Base-by-base conservation (phyloP, 345 rosid genomes). In the Cardiospermum halicacabum region DNA sequence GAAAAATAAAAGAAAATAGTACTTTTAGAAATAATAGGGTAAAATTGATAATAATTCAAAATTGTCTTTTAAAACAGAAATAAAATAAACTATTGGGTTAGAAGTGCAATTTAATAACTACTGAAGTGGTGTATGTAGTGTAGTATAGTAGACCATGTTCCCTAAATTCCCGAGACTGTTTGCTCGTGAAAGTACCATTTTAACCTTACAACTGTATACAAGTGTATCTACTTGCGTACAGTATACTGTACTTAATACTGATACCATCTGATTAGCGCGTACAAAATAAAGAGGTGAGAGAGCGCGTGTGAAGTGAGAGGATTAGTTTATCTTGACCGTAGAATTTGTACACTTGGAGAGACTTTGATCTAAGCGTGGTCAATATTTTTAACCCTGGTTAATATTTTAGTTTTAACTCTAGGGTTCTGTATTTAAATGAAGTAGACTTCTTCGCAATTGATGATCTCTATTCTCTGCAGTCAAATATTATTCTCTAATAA, bases 281-380 rank as follows among this genome's bases (percentile, higher is more conserved):
- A 22, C 19, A 0, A 19, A 11, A 11, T 9, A 19, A 18, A 48
- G 47, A 24, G 34, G 1, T 63, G 21, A 2, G 5, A 3, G 0
- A 24, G 4, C 22, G 57, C 30, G 47, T 19, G 57, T 50, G 16
- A 27, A 31, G 37, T 21, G 5, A 16, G 0, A 3, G 8, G 27
- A 60, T n/a, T n/a, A n/a, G n/a, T n/a, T n/a, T n/a, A n/a, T 37
- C 63, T 22, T 54, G 71, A 47, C 58, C 63, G 53, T 72, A 27
- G 37, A 54, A 26, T 2, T 15, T 15, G 8, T 47, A 28, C 2
- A 15, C n/a, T n/a, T n/a, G n/a, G n/a, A 0, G 4, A 1, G 21
- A 18, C 24, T 34, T 34, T 34, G 13, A 5, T 11, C 28, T 64
- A 32, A 53, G 50, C 59, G 11, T 36, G 19, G 18, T 39, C 53